phyloP scores from a whole-genome alignment of 768 basidiomycete species.

The Dendrothele bispora region DNA sequence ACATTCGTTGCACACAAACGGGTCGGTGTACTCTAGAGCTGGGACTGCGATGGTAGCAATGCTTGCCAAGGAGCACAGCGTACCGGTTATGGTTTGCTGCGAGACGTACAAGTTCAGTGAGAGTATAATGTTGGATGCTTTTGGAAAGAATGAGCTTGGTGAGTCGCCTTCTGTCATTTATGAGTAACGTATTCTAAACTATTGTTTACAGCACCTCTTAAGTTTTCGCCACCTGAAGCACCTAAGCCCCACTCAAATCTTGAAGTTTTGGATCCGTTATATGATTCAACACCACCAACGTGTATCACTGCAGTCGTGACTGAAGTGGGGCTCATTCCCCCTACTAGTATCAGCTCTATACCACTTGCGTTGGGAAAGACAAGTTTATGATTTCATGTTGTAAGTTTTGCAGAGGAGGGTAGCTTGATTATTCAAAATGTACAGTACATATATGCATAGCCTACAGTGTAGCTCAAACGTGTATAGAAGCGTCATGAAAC shows the following conservation, averaged over 20 bases:
- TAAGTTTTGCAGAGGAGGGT: neutral
- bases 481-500: too few relatives aligned
- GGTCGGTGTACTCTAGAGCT: constrained; percentile 89
- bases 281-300: constrained; percentile 90
- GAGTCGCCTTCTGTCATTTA: constrained; percentile 19
- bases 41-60: constrained; percentile 96
- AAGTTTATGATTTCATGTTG: constrained; percentile 30
- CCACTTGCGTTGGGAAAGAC: constrained; percentile 65
- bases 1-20: constrained; percentile 93
- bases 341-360: constrained; percentile 85
- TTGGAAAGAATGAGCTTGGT: constrained; percentile 97
- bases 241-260: constrained; percentile 50
- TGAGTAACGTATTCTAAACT: neutral
- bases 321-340: constrained; percentile 94
- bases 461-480: neutral
- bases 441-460: neutral
- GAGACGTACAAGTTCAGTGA: constrained; percentile 99
- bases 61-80: constrained; percentile 86
- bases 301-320: constrained; percentile 96
- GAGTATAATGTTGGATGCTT: constrained; percentile 87
- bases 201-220: constrained; percentile 32
- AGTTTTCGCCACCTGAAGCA: constrained; percentile 31
- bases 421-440: neutral
- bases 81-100: constrained; percentile 95
- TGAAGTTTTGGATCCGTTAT: constrained; percentile 83